Base-by-base conservation (phyloP, 2,329 filamentous ascomycete species). In the Stenocarpella maydis region DNA sequence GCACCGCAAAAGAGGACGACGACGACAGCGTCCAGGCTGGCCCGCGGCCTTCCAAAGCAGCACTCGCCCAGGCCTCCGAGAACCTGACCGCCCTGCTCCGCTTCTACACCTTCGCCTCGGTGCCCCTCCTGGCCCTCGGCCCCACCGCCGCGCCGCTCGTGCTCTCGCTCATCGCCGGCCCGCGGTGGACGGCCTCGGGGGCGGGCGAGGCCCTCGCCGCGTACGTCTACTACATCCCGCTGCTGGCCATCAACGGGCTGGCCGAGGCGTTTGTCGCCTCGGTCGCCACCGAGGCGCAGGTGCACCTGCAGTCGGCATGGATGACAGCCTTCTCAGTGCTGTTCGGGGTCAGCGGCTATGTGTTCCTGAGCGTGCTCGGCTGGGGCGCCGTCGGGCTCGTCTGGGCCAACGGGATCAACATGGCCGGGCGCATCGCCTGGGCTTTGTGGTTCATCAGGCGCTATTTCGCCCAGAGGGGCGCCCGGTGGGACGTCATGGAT, bases 171-270 rank as follows among this genome's bases (percentile, higher is more conserved):
- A 83, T 98, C 1, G 93, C 95, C 0, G 95, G 95, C 1, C 83
- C 85, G 0, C 87, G 86, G 68, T 99, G 96, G 96, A 85, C 89
- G 0, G 85, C 84, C 4, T 90, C 91, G 0, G 91, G 91, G 52
- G 93, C 95, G 0, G 90, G 91, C 7, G 80, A 86, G 10, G 91
- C 96, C 4, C 85, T 99, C 8, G 89, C 91, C 0, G 87, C 86
- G 0, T 99, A 98, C 80, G 95, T 93, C 82, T 94, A 94, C 79
- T 98, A 97, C 81, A 93, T 99, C 70, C 96, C 96, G 0, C 89
- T 98, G 31, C 86, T 98, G 4, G 96, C 95, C 3, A 82, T 97
- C 75, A 99, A 99, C 76, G 96, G 96, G 64, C 88, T 98, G 26
- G 89, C 92, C 1, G 96, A 99, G 81, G 93, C 94, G 0, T 98